phyloP scores from a whole-genome alignment of 2,329 filamentous ascomycete genomes.

The Ascocoryne sarcoides region DNA sequence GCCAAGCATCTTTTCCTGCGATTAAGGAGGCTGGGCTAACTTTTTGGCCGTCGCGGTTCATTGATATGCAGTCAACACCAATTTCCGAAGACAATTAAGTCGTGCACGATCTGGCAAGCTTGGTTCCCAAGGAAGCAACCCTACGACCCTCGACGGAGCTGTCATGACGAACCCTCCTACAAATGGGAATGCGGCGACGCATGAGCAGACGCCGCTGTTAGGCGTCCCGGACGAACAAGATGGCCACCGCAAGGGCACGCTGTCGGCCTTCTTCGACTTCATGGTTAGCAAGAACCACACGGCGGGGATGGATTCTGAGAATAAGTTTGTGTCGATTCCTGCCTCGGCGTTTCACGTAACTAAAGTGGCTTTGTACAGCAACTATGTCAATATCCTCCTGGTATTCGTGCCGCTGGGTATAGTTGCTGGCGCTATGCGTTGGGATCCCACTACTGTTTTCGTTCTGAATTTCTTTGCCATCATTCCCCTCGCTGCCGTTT shows the following conservation, averaged over 20 bases:
- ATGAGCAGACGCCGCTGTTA: slow-evolving; percentile 22
- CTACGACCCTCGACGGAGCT: neutral
- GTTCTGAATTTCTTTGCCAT: slow-evolving; percentile 52
- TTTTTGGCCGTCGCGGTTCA: slow-evolving; percentile 5
- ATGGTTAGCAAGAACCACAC: slow-evolving; percentile 21
- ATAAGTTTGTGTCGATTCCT: slow-evolving; percentile 22
- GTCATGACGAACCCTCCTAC: neutral
- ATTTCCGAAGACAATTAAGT: slow-evolving; percentile 16
- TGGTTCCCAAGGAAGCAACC: slow-evolving; percentile 1
- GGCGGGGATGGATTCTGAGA: slow-evolving; percentile 24
- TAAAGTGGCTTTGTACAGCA: slow-evolving; percentile 29
- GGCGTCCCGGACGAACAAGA: slow-evolving; percentile 15
- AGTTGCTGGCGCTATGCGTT: slow-evolving; percentile 43
- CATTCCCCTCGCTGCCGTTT: slow-evolving; percentile 43
- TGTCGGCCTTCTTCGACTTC: slow-evolving; percentile 17
- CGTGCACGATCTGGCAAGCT: slow-evolving; percentile 11
- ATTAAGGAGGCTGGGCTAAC: slow-evolving; percentile 11
- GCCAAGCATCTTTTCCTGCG: slow-evolving; percentile 11
- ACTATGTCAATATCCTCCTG: slow-evolving; percentile 66
- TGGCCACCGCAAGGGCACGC: slow-evolving; percentile 7
- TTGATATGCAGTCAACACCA: slow-evolving; percentile 15
- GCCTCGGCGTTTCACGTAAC: slow-evolving; percentile 22
- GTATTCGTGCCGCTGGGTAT: slow-evolving; percentile 74
- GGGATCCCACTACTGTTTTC: slow-evolving; percentile 47
- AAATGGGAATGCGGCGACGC: slow-evolving; percentile 2